Evolutionary conservation across 805 yeast genomes (phyloP).

Genomic region (Hermanozyma aechmeae): DNA sequence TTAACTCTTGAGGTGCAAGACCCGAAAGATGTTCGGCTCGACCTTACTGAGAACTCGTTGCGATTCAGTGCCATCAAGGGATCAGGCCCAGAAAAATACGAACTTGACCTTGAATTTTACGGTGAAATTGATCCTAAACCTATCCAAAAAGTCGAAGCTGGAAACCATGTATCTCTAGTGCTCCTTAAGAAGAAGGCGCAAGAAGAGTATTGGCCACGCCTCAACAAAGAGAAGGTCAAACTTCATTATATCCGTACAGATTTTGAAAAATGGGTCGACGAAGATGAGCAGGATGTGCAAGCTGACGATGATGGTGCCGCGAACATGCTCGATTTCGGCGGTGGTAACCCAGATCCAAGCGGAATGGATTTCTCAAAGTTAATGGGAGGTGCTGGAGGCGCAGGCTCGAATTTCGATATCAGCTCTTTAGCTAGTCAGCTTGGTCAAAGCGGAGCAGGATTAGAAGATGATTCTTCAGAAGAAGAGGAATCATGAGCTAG

Average conservation of each 20-base stretch:
- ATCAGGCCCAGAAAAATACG: conserved; percentile 42
- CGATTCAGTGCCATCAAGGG: conserved; percentile 35
- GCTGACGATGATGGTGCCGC: conserved; percentile 36
- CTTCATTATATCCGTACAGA: conserved; percentile 82
- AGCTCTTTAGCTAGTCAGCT: conserved; percentile 34
- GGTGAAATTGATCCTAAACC: conserved; percentile 62
- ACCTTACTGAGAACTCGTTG: conserved; percentile 47
- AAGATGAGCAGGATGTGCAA: conserved; percentile 86
- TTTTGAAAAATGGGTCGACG: conserved; percentile 97
- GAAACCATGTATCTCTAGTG: conserved; percentile 54
- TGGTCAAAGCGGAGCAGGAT: no score
- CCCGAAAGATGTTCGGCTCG: conserved; percentile 51
- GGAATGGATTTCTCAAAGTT: conserved; percentile 13
- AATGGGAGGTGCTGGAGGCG: conserved; percentile 23
- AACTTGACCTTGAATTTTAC: conserved; percentile 63
- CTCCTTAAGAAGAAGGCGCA: conserved; percentile 60
- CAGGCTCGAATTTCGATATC: conserved; percentile 22
- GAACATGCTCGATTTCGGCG: conserved; percentile 14
- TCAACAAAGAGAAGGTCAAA: conserved; percentile 78
- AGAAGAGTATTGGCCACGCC: conserved; percentile 90
- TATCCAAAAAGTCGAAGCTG: conserved; percentile 45
- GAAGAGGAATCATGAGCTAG: no score
- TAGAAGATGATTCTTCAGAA: no score
- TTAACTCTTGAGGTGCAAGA: conserved; percentile 70
- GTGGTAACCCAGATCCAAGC: conserved; percentile 15